These are phyloP conservation scores for Claviceps sp. DNA, from an alignment of 2,329 filamentous ascomycete genomes.

Conservation along the genomic window DNA sequence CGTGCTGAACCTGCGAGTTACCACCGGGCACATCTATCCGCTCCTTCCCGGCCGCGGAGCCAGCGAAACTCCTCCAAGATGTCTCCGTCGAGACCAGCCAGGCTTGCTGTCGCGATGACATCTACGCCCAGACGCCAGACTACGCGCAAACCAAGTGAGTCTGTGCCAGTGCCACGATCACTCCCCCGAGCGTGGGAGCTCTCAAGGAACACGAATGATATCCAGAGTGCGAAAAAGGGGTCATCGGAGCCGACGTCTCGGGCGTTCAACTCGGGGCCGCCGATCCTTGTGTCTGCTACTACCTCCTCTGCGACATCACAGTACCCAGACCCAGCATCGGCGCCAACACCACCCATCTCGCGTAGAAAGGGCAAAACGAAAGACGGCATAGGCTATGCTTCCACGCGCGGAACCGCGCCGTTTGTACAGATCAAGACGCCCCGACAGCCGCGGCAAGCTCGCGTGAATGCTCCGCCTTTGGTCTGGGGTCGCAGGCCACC, in stretches of 20 bases:
- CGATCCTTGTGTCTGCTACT: background rate
- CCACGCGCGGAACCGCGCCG: conserved; percentile 9
- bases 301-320: background rate
- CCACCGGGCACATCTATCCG: background rate
- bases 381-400: conserved; percentile 15
- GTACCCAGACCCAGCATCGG: background rate
- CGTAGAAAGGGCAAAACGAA: conserved; percentile 17
- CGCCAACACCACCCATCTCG: background rate
- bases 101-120: background rate
- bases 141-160: background rate
- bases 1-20: background rate
- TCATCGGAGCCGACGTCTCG: background rate
- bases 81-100: background rate
- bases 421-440: conserved; percentile 5
- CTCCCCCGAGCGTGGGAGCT: background rate
- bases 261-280: background rate
- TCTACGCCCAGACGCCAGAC: background rate
- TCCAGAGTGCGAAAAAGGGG: background rate
- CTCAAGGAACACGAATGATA: background rate
- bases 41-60: too few relatives aligned
- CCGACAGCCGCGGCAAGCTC: conserved; percentile 9
- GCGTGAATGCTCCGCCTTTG: conserved; percentile 13
- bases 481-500: conserved; percentile 26
- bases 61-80: background rate
- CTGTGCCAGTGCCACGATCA: background rate